Percentiles rank a stretch among this genome's conserved stretches.
Evolutionary conservation across 2,329 filamentous ascomycete species (phyloP).

Genomic region (Pseudogymnoascus sp.): DNA sequence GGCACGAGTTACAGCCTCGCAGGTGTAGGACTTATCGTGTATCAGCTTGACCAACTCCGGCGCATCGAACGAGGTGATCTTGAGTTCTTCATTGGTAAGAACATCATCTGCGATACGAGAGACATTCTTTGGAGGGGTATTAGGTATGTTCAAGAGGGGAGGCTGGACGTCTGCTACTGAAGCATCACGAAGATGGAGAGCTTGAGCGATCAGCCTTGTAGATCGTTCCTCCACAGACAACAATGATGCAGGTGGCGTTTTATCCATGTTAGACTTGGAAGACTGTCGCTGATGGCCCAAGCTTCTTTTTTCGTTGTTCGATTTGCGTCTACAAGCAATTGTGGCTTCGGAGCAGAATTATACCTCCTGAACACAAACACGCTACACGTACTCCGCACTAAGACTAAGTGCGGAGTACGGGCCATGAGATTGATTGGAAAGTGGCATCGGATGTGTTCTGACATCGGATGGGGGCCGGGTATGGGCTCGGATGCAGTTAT

Average conservation of each 20-base stretch:
- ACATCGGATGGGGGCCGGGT: neutral
- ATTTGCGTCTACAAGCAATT: neutral
- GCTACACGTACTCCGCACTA: neutral
- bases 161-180: constrained; percentile 14
- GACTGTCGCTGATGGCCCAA: neutral
- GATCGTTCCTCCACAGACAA: neutral
- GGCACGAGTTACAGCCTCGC: constrained; percentile 15
- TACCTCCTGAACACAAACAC: neutral
- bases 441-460: neutral
- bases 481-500: neutral
- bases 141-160: constrained; percentile 11
- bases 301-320: neutral
- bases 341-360: neutral
- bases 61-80: constrained; percentile 15
- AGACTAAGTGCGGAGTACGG: neutral
- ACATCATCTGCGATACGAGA: constrained; percentile 12
- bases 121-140: constrained; percentile 15
- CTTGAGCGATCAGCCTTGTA: neutral
- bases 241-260: neutral
- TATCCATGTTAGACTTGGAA: neutral
- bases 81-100: constrained; percentile 13
- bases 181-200: constrained; percentile 12
- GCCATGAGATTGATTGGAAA: neutral
- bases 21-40: constrained; percentile 11
- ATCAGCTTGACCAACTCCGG: constrained; percentile 13